Conservation (phyloP, 2,329 filamentous ascomycete genomes). For the Venturia aucupariae region DNA sequence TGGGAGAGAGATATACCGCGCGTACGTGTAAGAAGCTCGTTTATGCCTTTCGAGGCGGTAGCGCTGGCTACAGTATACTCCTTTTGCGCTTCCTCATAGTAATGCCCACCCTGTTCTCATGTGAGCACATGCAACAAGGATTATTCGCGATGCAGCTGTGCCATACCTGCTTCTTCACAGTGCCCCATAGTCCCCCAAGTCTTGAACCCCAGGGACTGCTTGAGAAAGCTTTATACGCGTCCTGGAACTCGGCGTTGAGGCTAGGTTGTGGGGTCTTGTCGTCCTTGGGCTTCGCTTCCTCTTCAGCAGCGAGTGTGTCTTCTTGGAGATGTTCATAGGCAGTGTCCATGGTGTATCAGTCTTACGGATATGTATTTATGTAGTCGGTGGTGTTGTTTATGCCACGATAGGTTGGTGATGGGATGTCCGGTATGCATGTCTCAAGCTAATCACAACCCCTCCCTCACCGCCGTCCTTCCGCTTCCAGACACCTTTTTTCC, state of each 20-base stretch:
- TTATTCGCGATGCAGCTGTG: not conserved
- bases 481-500: not conserved
- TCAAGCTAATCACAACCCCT: not conserved
- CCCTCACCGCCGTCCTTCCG: not conserved
- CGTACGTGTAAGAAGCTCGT: constrained; percentile 64
- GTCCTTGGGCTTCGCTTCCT: constrained; percentile 30
- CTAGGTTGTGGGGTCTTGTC: constrained; percentile 33
- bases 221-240: constrained; percentile 90
- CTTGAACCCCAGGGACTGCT: constrained; percentile 83
- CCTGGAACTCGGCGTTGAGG: constrained; percentile 82
- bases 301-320: constrained; percentile 51
- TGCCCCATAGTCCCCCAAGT: constrained; percentile 81
- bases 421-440: not conserved
- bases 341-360: constrained; percentile 62
- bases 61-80: constrained; percentile 71
- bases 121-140: not conserved
- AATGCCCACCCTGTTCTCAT: constrained; percentile 62
- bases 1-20: constrained; percentile 58
- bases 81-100: constrained; percentile 73
- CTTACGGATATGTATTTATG: not conserved
- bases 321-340: constrained; percentile 96
- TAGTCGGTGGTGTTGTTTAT: not conserved
- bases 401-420: not conserved
- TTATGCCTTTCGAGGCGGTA: constrained; percentile 74
- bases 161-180: constrained; percentile 81